These are phyloP conservation scores for Oxalis stricta DNA, from an alignment of 441 rosid species.

Conservation along the genomic window DNA sequence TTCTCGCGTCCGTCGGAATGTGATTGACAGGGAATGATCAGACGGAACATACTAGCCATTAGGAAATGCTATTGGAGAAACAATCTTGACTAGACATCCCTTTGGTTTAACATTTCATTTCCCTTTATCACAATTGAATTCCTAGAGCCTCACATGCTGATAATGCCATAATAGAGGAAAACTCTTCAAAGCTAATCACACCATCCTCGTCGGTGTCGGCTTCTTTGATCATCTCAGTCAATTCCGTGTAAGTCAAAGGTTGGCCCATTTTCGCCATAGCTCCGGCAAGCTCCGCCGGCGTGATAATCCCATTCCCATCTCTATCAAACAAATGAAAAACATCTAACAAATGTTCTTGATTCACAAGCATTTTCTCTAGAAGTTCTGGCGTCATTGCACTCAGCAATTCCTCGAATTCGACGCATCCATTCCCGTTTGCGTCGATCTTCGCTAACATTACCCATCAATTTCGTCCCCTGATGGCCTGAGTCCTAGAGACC, in stretches of 20 bases:
- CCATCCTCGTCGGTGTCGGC: slow-evolving; percentile 57
- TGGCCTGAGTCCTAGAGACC: slow-evolving; percentile 54
- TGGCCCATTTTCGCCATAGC: slow-evolving; percentile 68
- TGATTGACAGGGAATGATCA: too few relatives aligned
- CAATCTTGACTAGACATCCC: too few relatives aligned
- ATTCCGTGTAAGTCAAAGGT: slow-evolving; percentile 40
- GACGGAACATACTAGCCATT: too few relatives aligned
- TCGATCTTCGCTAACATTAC: slow-evolving; percentile 45
- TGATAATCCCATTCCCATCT: slow-evolving; percentile 52
- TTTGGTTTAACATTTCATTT: too few relatives aligned
- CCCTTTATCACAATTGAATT: too few relatives aligned
- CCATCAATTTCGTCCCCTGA: slow-evolving; percentile 47
- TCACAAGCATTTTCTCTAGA: slow-evolving; percentile 28
- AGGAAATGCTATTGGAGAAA: too few relatives aligned
- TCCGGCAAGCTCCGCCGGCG: slow-evolving; percentile 50
- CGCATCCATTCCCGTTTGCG: slow-evolving; percentile 48
- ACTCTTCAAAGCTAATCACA: slow-evolving; percentile 43
- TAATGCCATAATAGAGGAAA: slow-evolving; percentile 44
- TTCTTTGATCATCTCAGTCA: slow-evolving; percentile 46
- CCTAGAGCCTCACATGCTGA: slow-evolving; percentile 45
- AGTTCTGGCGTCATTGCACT: slow-evolving; percentile 34
- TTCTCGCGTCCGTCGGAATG: too few relatives aligned
- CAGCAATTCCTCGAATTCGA: slow-evolving; percentile 55
- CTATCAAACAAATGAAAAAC: slow-evolving; percentile 53
- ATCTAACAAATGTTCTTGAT: slow-evolving; percentile 38